Percentiles rank a stretch among this genome's conserved stretches.
These are phyloP conservation scores for Acanthamoeba healyi DNA, from an alignment of 208 protist species.

Conservation along the genomic window DNA sequence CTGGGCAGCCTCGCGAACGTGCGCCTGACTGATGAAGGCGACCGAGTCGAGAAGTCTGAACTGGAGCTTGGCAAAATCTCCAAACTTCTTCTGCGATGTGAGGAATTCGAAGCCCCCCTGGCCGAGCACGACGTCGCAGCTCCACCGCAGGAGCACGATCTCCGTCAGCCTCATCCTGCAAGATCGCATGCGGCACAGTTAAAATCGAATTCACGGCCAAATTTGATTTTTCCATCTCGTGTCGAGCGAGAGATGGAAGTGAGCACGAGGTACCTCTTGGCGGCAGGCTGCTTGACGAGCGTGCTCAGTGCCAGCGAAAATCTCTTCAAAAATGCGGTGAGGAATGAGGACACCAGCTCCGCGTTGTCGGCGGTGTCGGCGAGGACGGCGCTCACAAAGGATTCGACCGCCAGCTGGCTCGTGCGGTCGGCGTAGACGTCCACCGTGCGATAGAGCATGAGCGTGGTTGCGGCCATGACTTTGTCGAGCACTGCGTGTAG, in stretches of 20 bases:
- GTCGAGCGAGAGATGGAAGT: neutral
- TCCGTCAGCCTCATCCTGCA: constrained; percentile 48
- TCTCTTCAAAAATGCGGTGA: constrained; percentile 69
- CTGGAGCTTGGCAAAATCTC: constrained; percentile 74
- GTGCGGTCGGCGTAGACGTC: constrained; percentile 59
- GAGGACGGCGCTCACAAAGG: constrained; percentile 46
- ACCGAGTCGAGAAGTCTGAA: constrained; percentile 45
- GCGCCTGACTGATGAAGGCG: constrained; percentile 23
- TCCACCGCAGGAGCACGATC: constrained; percentile 68
- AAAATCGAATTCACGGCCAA: too few species aligned
- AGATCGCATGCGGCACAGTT: neutral
- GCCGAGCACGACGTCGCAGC: constrained; percentile 69
- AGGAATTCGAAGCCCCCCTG: constrained; percentile 61
- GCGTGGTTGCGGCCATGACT: neutral
- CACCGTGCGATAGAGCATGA: constrained; percentile 59
- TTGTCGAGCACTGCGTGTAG: constrained; percentile 38
- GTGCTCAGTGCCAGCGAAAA: constrained; percentile 44
- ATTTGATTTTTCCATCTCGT: too few species aligned
- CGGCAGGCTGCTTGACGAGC: constrained; percentile 25
- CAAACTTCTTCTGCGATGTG: constrained; percentile 76
- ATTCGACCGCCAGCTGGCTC: constrained; percentile 65
- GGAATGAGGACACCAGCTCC: constrained; percentile 32
- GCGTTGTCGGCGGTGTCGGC: neutral
- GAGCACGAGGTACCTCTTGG: neutral
- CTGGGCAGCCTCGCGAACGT: constrained; percentile 45